Evolutionary conservation across 805 yeast genomes (phyloP), one percentile per base, ranked within the genome.

Genomic region (Dipodascus geniculatus): DNA sequence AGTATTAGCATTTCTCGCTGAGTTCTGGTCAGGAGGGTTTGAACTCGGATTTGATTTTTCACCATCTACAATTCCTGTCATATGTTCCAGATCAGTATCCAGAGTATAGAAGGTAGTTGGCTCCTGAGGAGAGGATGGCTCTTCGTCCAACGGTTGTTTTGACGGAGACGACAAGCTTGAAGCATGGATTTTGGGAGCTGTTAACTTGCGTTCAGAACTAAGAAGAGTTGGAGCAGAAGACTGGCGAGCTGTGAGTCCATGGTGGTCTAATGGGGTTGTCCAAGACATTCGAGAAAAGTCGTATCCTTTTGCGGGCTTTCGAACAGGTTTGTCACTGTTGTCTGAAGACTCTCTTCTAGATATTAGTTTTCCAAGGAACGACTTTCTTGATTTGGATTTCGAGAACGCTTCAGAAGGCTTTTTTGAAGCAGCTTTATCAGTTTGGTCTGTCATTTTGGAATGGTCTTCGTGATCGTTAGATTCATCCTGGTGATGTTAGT

Each of bases 1-100:
- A 56, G 50, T n/a, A 14, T 57, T 56, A 1, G 61, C 56, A 6
- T 58, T 55, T n/a, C 53, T 42, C 20, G 57, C 53, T 23, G 51
- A 49, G 22, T 38, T 51, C 44, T 16, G 50, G 38, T n/a, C n/a
- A n/a, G n/a, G n/a, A n/a, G n/a, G n/a, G n/a, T n/a, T n/a, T n/a
- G 49, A 31, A 22, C n/a, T 23, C 9, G 48, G 11, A n/a, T 28
- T 44, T n/a, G 51, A 42, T 19, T 19, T 48, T 19, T n/a, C 48
- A 11, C 52, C 22, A 2, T 52, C 71, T 48, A 79, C 68, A 54
- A 79, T 79, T 4, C 80, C 80, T 35, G 71, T 66, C 78, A 79
- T 77, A 57, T 78, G 77, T 50, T 70, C 69, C 35, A 77, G 62
- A 56, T 77, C 74, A 54, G 77, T 70, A 52, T 78, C 79, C 24